Conservation (phyloP, 805 yeast genomes). For the Kodamaea jinghongensis region DNA sequence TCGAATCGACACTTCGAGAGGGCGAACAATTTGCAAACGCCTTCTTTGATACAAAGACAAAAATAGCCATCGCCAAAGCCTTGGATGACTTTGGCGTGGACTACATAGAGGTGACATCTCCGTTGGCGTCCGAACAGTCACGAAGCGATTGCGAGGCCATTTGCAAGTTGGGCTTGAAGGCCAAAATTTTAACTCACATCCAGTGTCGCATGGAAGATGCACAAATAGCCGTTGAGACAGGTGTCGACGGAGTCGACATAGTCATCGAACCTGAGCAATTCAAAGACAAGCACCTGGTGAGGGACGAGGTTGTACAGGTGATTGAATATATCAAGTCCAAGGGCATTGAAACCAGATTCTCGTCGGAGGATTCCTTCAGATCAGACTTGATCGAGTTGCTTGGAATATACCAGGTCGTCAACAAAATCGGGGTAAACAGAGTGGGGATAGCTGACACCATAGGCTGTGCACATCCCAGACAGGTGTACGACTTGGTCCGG, state of each 20-base stretch:
- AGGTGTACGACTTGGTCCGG: constrained; percentile 57
- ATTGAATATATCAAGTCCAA: constrained; percentile 59
- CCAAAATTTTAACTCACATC: constrained; percentile 57
- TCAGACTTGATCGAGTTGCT: constrained; percentile 58
- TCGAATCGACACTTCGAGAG: constrained; percentile 59
- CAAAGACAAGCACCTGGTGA: constrained; percentile 59
- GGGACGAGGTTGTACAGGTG: constrained; percentile 55
- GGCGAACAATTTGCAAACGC: constrained; percentile 66
- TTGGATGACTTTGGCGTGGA: constrained; percentile 61
- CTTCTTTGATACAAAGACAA: constrained; percentile 55
- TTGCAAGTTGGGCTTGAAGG: constrained; percentile 56
- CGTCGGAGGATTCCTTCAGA: constrained; percentile 60
- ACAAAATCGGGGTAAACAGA: constrained; percentile 59
- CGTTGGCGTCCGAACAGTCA: constrained; percentile 58
- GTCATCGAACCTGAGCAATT: constrained; percentile 60
- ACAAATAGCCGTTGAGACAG: constrained; percentile 57
- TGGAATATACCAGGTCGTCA: constrained; percentile 58
- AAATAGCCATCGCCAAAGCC: constrained; percentile 58
- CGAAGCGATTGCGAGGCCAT: constrained; percentile 57
- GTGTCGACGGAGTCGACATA: constrained; percentile 62
- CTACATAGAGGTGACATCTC: constrained; percentile 58
- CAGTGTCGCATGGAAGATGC: constrained; percentile 65
- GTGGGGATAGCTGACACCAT: constrained; percentile 65
- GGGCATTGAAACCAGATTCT: constrained; percentile 57
- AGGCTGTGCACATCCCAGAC: constrained; percentile 64